Percentiles rank a stretch among this genome's conserved stretches.
Conservation (phyloP, 202 grass and related monocot genomes). For the Panicum virgatum region DNA sequence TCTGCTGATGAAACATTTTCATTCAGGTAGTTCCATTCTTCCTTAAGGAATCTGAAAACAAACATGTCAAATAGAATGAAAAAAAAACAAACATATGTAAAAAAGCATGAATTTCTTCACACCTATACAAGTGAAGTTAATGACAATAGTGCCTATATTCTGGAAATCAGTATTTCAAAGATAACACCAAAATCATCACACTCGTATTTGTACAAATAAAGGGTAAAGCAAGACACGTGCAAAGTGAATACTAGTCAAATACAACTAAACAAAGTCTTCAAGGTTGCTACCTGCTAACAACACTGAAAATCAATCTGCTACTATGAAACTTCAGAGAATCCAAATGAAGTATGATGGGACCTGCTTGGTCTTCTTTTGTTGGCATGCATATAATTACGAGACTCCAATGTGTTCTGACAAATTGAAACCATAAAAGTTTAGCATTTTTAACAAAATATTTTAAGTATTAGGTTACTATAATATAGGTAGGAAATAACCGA, state of each 20-base stretch:
- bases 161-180: not conserved
- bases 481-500: not conserved
- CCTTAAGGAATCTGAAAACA: constrained; percentile 76
- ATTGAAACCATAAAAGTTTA: constrained; percentile 43
- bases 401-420: constrained; percentile 83
- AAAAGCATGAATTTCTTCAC: not conserved
- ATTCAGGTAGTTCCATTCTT: constrained; percentile 86
- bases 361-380: constrained; percentile 66
- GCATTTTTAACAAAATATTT: constrained; percentile 10
- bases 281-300: constrained; percentile 58
- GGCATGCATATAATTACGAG: constrained; percentile 94
- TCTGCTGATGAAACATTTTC: constrained; percentile 45
- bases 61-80: constrained; percentile 18
- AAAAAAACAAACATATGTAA: not conserved
- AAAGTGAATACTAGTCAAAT: constrained; percentile 5
- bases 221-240: not conserved
- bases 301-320: constrained; percentile 67
- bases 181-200: not conserved
- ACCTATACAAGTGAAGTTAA: not conserved
- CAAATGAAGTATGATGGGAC: constrained; percentile 92
- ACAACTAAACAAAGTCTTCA: not conserved
- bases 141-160: not conserved
- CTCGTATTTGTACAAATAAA: constrained; percentile 22
- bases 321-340: constrained; percentile 87
- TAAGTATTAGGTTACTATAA: not conserved